Evolutionary conservation across 1,284 basidiomycete genomes (phyloP).

Genomic region (Malassezia yamatoensis): DNA sequence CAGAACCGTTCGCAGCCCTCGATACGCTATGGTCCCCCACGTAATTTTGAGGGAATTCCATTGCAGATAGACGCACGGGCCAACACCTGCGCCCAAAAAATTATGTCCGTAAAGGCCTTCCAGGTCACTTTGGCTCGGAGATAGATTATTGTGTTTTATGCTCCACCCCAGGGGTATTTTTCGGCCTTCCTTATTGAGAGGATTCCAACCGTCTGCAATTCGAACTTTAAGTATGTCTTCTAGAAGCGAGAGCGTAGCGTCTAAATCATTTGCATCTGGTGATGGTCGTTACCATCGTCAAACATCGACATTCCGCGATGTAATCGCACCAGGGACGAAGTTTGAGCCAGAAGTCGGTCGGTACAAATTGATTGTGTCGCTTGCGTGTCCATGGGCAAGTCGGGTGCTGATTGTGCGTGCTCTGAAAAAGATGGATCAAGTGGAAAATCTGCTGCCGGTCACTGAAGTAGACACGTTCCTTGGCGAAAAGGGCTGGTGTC

Average conservation of each 20-base stretch:
- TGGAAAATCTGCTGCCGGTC: slow-evolving; percentile 57
- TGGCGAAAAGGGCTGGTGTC: slow-evolving; percentile 77
- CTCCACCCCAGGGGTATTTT: no score
- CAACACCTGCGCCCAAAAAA: no score
- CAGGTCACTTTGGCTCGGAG: no score
- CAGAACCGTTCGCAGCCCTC: not conserved
- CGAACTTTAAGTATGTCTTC: not conserved
- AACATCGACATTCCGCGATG: slow-evolving; percentile 61
- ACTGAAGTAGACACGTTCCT: slow-evolving; percentile 68
- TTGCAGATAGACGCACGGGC: no score
- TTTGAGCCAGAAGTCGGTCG: slow-evolving; percentile 72
- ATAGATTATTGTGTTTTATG: no score
- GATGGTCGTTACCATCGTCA: slow-evolving; percentile 77
- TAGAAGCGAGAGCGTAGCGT: not conserved
- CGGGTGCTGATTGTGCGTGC: slow-evolving; percentile 76
- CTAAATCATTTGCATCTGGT: slow-evolving; percentile 50
- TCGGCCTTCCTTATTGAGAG: no score
- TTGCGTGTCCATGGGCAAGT: slow-evolving; percentile 71
- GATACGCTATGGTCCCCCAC: not conserved
- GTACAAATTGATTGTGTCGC: slow-evolving; percentile 45
- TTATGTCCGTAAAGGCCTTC: no score
- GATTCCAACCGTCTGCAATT: not conserved
- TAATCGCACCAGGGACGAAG: slow-evolving; percentile 62
- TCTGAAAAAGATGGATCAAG: slow-evolving; percentile 78
- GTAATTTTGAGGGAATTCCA: no score